Evolutionary conservation across 2,329 filamentous ascomycete genomes (phyloP), one percentile per base, ranked within the genome.

Genomic region (Seiridium cupressi): DNA sequence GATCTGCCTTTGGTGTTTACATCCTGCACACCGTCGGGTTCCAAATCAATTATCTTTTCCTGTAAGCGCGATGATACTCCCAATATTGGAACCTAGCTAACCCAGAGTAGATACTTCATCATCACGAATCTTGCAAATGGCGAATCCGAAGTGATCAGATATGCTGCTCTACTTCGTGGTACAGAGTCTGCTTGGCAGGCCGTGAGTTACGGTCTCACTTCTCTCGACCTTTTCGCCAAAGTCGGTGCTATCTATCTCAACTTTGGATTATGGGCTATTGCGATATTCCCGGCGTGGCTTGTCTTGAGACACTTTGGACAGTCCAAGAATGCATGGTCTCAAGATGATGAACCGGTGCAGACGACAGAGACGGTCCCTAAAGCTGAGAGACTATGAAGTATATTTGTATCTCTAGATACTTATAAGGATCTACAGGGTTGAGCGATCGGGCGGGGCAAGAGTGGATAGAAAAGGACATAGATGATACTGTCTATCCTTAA

Each of bases 171-270:
- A 10, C 76, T 92, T 3, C 80, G 89, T 59, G 89, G 87, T 1
- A 89, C 87, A 0, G 89, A 92, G 72, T 90, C 87, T 1, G 89
- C 87, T 0, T 89, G 87, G 76, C 89, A 92, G 69, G 89, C 89
- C 5, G 74, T 92, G 13, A 89, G 87, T 66, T 92, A 92, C 61
- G 89, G 89, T 0, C 72, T 91, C 0, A 84, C 82, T 7, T 87
- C 85, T 3, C 65, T 91, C 8, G 74, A 77, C 0, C 70, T 90
- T 5, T 88, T 92, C 70, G 88, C 83, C 1, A 76, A 87, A 55
- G 81, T 90, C 3, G 89, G 88, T 3, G 86, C 80, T 13, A 80
- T 90, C 0, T 92, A 92, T 68, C 76, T 91, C 66, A 92, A 91
- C 67, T 90, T 91, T 69, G 83, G 76, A 0, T 76, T 92, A 0